Evolutionary conservation across 768 basidiomycete species (phyloP).

Genomic region (Mrakia blollopis): DNA sequence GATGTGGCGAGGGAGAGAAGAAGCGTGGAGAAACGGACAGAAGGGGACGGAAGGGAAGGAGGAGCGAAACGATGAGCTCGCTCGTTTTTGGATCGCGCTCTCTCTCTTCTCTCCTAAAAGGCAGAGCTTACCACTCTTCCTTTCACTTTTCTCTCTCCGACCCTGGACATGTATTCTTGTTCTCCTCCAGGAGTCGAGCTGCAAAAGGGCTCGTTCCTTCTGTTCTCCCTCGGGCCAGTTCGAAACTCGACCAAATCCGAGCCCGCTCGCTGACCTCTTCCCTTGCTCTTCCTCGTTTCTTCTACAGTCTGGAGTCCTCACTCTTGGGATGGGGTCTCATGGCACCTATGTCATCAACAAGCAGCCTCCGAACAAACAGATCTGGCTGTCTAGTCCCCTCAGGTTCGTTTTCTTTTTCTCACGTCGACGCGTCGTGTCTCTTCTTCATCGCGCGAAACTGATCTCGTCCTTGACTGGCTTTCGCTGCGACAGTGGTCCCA

Average conservation of each 20-base stretch:
- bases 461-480: too few relatives aligned
- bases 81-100: too few relatives aligned
- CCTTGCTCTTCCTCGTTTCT: background rate
- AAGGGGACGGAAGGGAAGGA: background rate
- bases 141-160: too few relatives aligned
- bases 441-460: background rate
- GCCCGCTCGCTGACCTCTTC: background rate
- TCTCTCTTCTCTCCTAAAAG: too few relatives aligned
- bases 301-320: slow-evolving; percentile 82
- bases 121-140: too few relatives aligned
- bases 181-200: slow-evolving; percentile 18
- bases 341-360: slow-evolving; percentile 96
- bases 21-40: background rate
- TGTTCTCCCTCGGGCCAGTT: background rate
- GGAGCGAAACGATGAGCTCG: too few relatives aligned
- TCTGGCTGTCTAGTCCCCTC: slow-evolving; percentile 83
- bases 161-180: background rate
- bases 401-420: background rate
- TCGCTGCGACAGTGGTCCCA: slow-evolving; percentile 64
- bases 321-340: slow-evolving; percentile 62
- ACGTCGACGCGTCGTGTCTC: slow-evolving; percentile 5
- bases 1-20: background rate
- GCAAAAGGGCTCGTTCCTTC: slow-evolving; percentile 22
- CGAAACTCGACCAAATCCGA: background rate
- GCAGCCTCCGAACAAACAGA: slow-evolving; percentile 94